These are phyloP conservation scores for Colletotrichum sp. DNA, from an alignment of 2,329 filamentous ascomycete species.

Conservation along the genomic window DNA sequence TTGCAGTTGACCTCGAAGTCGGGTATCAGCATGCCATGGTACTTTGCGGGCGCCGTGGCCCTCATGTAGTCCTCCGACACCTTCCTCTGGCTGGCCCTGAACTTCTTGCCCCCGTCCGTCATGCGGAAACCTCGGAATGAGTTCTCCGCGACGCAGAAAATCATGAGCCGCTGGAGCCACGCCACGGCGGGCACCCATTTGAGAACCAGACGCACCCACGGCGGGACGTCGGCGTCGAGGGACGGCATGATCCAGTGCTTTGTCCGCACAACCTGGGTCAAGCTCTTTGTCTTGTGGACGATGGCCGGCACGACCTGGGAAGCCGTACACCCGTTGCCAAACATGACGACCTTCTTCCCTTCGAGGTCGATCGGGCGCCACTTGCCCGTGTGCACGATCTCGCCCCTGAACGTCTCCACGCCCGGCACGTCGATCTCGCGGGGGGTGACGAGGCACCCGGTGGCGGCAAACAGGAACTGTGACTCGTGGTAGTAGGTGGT, in stretches of 20 bases:
- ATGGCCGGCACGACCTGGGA: conserved; percentile 57
- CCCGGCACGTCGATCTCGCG: conserved; percentile 50
- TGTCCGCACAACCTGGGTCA: conserved; percentile 43
- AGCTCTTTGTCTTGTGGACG: conserved; percentile 29
- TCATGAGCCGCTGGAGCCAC: conserved; percentile 44
- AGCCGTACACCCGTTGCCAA: conserved; percentile 60
- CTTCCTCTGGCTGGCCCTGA: conserved; percentile 40
- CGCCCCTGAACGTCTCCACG: conserved; percentile 54
- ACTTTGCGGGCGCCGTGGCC: conserved; percentile 58
- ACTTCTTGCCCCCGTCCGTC: conserved; percentile 12
- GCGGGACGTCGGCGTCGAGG: conserved; percentile 27
- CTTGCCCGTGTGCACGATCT: conserved; percentile 57
- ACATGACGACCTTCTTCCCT: conserved; percentile 53
- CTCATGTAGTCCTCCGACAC: conserved; percentile 46
- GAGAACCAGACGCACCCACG: conserved; percentile 36
- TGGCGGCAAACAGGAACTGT: conserved; percentile 42
- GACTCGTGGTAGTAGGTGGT: conserved; percentile 36
- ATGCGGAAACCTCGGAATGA: conserved; percentile 35
- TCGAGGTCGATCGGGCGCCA: conserved; percentile 57
- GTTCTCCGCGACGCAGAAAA: conserved; percentile 44
- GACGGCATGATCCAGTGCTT: conserved; percentile 49
- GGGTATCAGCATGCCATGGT: conserved; percentile 65
- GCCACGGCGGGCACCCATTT: conserved; percentile 51
- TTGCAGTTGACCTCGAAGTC: conserved; percentile 71
- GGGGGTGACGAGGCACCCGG: conserved; percentile 38